Conservation (phyloP, 306 rosid species). For the Elaeagnus macrophylla region DNA sequence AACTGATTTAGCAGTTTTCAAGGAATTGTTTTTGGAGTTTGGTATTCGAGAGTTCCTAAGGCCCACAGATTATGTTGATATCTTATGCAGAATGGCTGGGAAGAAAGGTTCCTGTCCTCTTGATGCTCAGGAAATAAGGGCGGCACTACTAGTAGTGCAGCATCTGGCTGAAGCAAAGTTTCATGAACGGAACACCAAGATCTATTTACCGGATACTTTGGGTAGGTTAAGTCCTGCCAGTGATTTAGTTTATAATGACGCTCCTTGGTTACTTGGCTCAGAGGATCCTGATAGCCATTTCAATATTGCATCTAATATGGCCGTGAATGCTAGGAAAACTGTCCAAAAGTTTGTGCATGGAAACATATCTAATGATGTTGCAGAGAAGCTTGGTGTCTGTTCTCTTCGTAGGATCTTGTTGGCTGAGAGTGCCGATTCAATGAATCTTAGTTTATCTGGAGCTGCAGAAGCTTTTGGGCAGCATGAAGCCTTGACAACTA, state of each 20-base stretch:
- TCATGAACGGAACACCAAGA: conserved; percentile 47
- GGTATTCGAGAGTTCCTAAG: conserved; percentile 77
- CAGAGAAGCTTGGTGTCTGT: conserved; percentile 90
- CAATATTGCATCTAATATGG: conserved; percentile 36
- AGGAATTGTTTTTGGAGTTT: conserved; percentile 63
- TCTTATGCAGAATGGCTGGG: conserved; percentile 73
- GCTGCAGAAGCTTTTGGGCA: conserved; percentile 99
- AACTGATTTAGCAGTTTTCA: conserved; percentile 84
- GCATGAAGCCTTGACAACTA: conserved; percentile 93
- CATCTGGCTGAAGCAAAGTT: conserved; percentile 78
- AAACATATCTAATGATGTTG: conserved; percentile 89
- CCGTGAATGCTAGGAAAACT: conserved; percentile 52
- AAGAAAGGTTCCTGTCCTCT: conserved; percentile 81
- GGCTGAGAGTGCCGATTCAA: conserved; percentile 97
- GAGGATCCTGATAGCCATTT: conserved; percentile 57
- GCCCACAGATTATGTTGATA: conserved; percentile 64
- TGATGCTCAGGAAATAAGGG: conserved; percentile 69
- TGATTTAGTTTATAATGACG: conserved; percentile 87
- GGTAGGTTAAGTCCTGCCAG: conserved; percentile 64
- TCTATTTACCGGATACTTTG: conserved; percentile 77
- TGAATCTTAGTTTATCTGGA: conserved; percentile 90
- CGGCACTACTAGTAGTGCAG: conserved; percentile 75
- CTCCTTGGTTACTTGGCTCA: conserved; percentile 91
- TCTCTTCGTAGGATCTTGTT: conserved; percentile 85
- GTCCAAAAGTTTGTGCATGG: conserved; percentile 92